phyloP scores from a whole-genome alignment of 1,284 basidiomycete genomes.

The Thecaphora frezii region DNA sequence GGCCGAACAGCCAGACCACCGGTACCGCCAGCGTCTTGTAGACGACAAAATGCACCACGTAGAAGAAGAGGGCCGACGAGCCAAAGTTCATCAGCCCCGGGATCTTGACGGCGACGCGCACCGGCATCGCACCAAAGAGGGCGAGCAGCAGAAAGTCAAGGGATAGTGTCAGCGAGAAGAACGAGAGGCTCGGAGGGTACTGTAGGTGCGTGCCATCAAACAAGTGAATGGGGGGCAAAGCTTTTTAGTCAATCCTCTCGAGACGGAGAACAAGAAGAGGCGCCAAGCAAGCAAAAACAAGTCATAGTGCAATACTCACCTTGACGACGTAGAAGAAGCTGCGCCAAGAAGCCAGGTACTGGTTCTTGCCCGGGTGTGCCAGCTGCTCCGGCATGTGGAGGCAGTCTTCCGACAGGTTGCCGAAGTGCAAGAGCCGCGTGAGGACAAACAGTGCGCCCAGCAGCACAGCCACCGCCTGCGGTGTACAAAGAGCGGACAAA shows the following conservation, averaged over 20 bases:
- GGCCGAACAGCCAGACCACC: constrained; percentile 18
- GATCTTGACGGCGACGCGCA: constrained; percentile 2
- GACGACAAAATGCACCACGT: constrained; percentile 32
- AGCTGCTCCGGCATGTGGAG: constrained; percentile 25
- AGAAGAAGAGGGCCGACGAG: constrained; percentile 44
- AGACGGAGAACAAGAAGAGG: not conserved
- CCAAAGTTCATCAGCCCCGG: constrained; percentile 32
- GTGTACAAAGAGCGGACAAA: too few relatives aligned
- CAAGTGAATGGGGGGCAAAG: too few relatives aligned
- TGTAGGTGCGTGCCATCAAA: not conserved
- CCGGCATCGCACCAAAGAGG: constrained; percentile 26
- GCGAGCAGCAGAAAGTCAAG: constrained; percentile 36
- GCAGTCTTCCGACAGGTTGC: constrained; percentile 42
- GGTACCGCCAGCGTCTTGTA: constrained; percentile 22
- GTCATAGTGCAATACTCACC: too few relatives aligned
- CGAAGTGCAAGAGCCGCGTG: constrained; percentile 37
- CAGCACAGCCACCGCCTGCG: constrained; percentile 6
- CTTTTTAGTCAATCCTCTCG: not conserved
- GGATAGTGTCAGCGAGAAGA: constrained; percentile 33
- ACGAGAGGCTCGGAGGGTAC: constrained; percentile 42
- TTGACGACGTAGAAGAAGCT: constrained; percentile 48
- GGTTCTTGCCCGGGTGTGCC: constrained; percentile 14
- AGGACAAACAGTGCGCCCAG: constrained; percentile 33
- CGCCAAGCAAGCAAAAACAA: too few relatives aligned
- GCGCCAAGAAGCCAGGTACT: constrained; percentile 30